These are phyloP conservation scores for Striga hermonthica DNA, from an alignment of 305 asterid genomes.

Conservation along the genomic window DNA sequence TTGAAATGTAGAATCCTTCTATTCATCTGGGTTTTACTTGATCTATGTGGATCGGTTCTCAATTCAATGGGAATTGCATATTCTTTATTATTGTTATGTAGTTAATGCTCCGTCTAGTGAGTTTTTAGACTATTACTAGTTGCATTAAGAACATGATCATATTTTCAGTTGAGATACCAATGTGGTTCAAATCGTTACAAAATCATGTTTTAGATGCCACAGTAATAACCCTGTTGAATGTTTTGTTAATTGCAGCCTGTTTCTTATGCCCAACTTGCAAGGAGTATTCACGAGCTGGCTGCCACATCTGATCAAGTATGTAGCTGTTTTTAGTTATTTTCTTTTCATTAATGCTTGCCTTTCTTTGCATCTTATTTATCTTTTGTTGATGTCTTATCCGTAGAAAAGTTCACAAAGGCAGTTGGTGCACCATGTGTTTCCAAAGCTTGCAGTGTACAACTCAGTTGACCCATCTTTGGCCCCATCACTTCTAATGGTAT, in stretches of 20 bases:
- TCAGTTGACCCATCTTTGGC: slow-evolving; percentile 99
- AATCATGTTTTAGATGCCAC: background rate
- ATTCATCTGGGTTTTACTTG: slow-evolving; percentile 14
- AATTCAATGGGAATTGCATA: background rate
- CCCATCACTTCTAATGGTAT: slow-evolving; percentile 96
- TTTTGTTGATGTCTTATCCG: slow-evolving; percentile 33
- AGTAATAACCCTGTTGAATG: slow-evolving; percentile 13
- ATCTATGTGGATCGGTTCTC: slow-evolving; percentile 15
- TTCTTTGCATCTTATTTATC: slow-evolving; percentile 25
- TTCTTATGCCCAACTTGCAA: slow-evolving; percentile 96
- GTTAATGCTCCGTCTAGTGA: slow-evolving; percentile 10
- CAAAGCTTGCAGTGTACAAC: slow-evolving; percentile 97
- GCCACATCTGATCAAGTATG: slow-evolving; percentile 95
- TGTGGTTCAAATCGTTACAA: slow-evolving; percentile 1
- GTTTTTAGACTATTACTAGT: slow-evolving; percentile 17
- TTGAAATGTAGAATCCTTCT: slow-evolving; percentile 1
- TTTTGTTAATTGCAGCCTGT: slow-evolving; percentile 60
- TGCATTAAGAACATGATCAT: background rate
- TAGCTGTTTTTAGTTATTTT: slow-evolving; percentile 19
- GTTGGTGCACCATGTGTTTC: slow-evolving; percentile 90
- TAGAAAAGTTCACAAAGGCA: slow-evolving; percentile 97
- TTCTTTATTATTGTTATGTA: slow-evolving; percentile 15
- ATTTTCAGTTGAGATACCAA: slow-evolving; percentile 15
- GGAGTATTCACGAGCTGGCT: slow-evolving; percentile 97
- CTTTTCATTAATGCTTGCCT: slow-evolving; percentile 7